A percentile compares a stretch with the other conserved stretches of the same genome.
Evolutionary conservation across 306 rosid genomes (phyloP).

Genomic region (Quercus robur): DNA sequence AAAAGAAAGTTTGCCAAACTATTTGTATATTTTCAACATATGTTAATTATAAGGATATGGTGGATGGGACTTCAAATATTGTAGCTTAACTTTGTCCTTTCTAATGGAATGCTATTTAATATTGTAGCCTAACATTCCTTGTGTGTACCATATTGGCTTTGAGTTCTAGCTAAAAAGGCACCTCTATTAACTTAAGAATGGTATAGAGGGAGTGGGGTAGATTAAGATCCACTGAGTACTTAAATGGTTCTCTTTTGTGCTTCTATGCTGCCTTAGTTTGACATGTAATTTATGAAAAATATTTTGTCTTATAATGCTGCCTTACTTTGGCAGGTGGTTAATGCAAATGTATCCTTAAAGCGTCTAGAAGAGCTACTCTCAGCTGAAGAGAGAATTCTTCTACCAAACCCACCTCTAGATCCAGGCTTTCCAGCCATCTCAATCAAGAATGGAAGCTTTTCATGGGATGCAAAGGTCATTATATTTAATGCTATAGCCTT

Average conservation of each 20-base stretch:
- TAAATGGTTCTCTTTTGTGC: background rate
- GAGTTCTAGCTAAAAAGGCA: background rate
- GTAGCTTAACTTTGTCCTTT: background rate
- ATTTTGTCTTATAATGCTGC: constrained; percentile 17
- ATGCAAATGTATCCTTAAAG: constrained; percentile 91
- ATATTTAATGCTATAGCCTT: background rate
- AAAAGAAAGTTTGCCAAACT: background rate
- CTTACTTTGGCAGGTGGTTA: constrained; percentile 60
- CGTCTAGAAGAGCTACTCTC: constrained; percentile 81
- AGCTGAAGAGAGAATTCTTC: constrained; percentile 80
- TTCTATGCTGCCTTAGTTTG: background rate
- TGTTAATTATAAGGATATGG: background rate
- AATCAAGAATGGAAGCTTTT: constrained; percentile 76
- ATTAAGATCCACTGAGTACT: background rate
- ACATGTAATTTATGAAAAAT: background rate
- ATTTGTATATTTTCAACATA: background rate
- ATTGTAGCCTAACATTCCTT: background rate
- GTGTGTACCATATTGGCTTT: background rate
- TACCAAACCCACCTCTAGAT: constrained; percentile 86
- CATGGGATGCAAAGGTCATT: constrained; percentile 86
- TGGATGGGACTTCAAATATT: background rate
- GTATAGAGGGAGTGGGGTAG: background rate
- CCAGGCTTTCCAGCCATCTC: constrained; percentile 77
- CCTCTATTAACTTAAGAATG: background rate
- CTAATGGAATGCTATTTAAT: background rate